Percentiles rank a stretch among this genome's conserved stretches.
Conservation (phyloP, 306 rosid species). For the Cyamopsis tetragonoloba region DNA sequence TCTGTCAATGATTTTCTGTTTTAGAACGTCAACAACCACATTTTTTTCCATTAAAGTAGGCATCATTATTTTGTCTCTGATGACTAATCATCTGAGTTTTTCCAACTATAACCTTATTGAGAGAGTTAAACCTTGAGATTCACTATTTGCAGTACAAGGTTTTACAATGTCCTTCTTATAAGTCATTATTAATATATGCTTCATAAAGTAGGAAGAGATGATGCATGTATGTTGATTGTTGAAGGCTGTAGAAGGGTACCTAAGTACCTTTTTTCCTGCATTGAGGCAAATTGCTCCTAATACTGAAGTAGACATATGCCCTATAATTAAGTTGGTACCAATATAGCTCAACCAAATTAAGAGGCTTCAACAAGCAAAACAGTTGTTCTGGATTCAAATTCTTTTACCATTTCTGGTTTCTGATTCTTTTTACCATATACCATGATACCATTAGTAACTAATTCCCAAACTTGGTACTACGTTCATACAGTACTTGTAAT, state of each 20-base stretch:
- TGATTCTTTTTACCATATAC: neutral
- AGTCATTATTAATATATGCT: conserved; percentile 5
- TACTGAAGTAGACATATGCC: conserved; percentile 19
- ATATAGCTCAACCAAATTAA: conserved; percentile 7
- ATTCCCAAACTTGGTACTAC: neutral
- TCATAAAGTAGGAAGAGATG: conserved; percentile 19
- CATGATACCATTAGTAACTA: neutral
- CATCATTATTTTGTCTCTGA: conserved; percentile 11
- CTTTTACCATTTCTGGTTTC: neutral
- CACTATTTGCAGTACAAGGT: neutral
- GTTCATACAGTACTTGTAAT: neutral
- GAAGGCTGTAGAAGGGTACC: conserved; percentile 3
- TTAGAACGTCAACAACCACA: conserved; percentile 2
- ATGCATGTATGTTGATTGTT: no score
- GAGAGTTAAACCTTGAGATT: neutral
- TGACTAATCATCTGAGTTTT: neutral
- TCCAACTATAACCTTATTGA: neutral
- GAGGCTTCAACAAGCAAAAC: neutral
- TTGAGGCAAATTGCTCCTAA: neutral
- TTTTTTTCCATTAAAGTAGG: conserved; percentile 15
- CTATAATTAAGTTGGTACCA: conserved; percentile 26
- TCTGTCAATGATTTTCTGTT: conserved; percentile 2
- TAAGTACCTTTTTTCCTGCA: neutral
- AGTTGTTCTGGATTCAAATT: neutral
- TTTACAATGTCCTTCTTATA: neutral